Evolutionary conservation across 257 asterid species (phyloP).

Genomic region (Scutellaria galericulata): DNA sequence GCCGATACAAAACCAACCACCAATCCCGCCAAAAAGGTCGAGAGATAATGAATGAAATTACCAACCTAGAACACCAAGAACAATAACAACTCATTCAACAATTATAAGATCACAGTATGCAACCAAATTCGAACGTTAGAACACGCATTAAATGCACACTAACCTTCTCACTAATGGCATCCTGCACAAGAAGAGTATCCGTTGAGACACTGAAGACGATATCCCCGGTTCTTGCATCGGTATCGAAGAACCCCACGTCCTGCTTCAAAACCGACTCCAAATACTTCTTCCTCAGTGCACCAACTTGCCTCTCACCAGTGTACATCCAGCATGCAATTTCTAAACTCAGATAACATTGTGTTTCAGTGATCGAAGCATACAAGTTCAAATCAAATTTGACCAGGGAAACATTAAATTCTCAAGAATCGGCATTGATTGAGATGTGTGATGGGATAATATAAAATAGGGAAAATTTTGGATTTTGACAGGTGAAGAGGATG

Average conservation of each 20-base stretch:
- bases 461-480: conserved; percentile 45
- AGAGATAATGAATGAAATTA: conserved; percentile 93
- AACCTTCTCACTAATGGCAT: conserved; percentile 99
- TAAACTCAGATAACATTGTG: conserved; percentile 24
- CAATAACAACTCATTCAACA: conserved; percentile 9
- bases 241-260: conserved; percentile 98
- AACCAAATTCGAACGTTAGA: conserved; percentile 23
- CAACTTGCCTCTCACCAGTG: conserved; percentile 94
- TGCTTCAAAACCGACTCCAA: conserved; percentile 94
- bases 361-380: background rate
- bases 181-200: conserved; percentile 97
- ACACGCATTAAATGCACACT: conserved; percentile 39
- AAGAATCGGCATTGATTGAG: conserved; percentile 58
- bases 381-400: conserved; percentile 8
- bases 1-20: conserved; percentile 99
- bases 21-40: conserved; percentile 96
- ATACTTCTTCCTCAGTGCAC: conserved; percentile 84
- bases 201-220: conserved; percentile 96
- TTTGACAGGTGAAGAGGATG: conserved; percentile 70
- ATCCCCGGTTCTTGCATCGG: conserved; percentile 98
- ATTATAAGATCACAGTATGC: background rate
- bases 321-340: conserved; percentile 99
- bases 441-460: conserved; percentile 58
- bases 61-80: conserved; percentile 71
- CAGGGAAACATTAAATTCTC: conserved; percentile 33